phyloP scores from a whole-genome alignment of 352 stramenopile genomes.

The Phytophthora fragariae region DNA sequence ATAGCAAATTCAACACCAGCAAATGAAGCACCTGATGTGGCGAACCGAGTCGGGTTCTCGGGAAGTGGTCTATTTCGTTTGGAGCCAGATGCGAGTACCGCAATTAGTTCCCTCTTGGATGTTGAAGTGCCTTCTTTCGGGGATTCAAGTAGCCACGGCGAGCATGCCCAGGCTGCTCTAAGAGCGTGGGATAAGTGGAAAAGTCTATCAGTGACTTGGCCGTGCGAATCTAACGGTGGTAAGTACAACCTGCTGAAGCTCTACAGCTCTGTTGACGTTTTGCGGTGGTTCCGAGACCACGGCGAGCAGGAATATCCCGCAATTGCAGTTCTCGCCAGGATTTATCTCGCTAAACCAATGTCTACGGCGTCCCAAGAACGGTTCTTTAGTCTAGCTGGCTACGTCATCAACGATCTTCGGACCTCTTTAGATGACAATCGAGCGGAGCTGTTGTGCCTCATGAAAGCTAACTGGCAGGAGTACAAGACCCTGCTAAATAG shows the following conservation, averaged over 20 bases:
- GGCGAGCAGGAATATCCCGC: neutral
- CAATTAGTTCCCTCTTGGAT: neutral
- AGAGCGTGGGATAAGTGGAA: neutral
- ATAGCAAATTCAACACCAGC: neutral
- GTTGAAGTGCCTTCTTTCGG: neutral
- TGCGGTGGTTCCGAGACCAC: neutral
- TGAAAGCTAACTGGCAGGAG: neutral
- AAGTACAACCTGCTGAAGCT: neutral
- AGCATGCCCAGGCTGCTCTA: neutral
- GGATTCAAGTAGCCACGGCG: neutral
- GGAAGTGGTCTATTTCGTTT: too few relatives aligned
- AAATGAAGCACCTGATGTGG: too few relatives aligned
- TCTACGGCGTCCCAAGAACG: neutral
- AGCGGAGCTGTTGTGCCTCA: neutral
- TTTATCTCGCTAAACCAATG: neutral
- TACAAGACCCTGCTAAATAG: too few relatives aligned
- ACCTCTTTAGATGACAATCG: neutral
- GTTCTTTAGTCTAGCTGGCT: neutral
- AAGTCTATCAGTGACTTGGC: neutral
- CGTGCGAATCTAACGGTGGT: neutral
- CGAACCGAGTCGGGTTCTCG: too few relatives aligned
- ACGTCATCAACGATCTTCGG: neutral
- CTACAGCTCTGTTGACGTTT: neutral
- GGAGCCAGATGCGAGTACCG: too few relatives aligned
- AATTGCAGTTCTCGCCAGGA: neutral